Evolutionary conservation across 2,329 filamentous ascomycete species (phyloP), one percentile per base, ranked within the genome.

Genomic region (Pseudogymnoascus sp.): DNA sequence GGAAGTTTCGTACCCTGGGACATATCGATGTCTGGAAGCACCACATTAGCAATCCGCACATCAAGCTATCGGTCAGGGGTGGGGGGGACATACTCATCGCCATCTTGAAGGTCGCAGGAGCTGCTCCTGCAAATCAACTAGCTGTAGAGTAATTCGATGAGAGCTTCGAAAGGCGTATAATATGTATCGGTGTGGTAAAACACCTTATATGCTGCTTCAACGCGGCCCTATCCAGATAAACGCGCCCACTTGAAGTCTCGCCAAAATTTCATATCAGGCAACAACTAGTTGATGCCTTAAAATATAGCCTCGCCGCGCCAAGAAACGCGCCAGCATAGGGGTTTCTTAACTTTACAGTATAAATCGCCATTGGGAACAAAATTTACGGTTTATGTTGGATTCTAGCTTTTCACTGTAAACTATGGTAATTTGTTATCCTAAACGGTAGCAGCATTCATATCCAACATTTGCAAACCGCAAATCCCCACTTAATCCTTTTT

Each of bases 11-110:
- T 89, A 93, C 89, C 89, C 75, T 92, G 90, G 65, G 87, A 88
- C 78, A 92, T 79, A 79, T 93, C 89, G 74, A 93, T 80, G 79
- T 93, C 89, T 92, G 71, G 43, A 66, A 60, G 60, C 58, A 58
- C 18, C 47, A 58, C 37, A 39, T 58, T 58, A 58, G 57, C 57
- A 58, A 58, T 58, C 57, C 33, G 37, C 37, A 39, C 37, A 37
- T 57, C 33, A 58, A 58, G 37, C 57, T 38, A 58, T 30, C 33
- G 70, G 70, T 54, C 74, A 68, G 66, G 60, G 64, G 59, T 54
- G 62, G 61, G 57, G 54, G 58, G 54, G 61, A 76, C 81, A 65
- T 79, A 85, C 82, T 82, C 80, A 85, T 79, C 65, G 82, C 81
- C 81, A 85, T 85, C 60, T 76, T 83, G 74, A 35, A 59, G 57